Evolutionary conservation across 345 rosid genomes (phyloP).

Genomic region (Sonneratia caseolaris): DNA sequence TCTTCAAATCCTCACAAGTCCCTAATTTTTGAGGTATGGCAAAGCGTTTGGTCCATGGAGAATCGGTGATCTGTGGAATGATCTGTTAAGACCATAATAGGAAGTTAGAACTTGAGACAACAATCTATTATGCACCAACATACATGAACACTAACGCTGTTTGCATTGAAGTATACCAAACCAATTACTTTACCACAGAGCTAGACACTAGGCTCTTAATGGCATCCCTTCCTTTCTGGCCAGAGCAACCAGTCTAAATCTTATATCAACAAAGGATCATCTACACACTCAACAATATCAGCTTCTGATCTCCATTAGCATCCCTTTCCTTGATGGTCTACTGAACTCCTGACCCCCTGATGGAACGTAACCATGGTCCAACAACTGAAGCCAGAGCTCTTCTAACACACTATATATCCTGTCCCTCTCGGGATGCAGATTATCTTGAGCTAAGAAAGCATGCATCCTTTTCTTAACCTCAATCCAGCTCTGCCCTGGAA

Average conservation of each 20-base stretch:
- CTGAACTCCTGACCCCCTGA: conserved; percentile 11
- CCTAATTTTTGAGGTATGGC: too few species aligned
- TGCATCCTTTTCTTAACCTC: conserved; percentile 41
- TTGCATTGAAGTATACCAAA: too few species aligned
- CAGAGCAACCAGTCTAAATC: not conserved
- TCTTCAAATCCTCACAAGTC: too few species aligned
- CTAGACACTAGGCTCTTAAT: too few species aligned
- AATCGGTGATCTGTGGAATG: too few species aligned
- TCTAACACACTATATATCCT: conserved; percentile 30
- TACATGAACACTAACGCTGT: too few species aligned
- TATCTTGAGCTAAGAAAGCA: conserved; percentile 54
- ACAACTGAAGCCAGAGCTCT: conserved; percentile 36
- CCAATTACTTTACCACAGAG: too few species aligned
- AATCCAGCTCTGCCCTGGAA: conserved; percentile 79
- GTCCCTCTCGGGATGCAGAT: conserved; percentile 50
- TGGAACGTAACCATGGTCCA: conserved; percentile 25
- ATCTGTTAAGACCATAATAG: too few species aligned
- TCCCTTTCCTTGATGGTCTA: conserved; percentile 4
- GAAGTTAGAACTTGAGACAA: too few species aligned
- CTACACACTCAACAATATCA: not conserved
- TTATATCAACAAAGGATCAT: not conserved
- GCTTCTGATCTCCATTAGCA: not conserved
- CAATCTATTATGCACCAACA: too few species aligned
- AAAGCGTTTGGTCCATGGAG: too few species aligned
- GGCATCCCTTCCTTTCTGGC: not conserved